phyloP scores from a whole-genome alignment of 2,329 filamentous ascomycete species.

The Nigrograna mackinnonii region DNA sequence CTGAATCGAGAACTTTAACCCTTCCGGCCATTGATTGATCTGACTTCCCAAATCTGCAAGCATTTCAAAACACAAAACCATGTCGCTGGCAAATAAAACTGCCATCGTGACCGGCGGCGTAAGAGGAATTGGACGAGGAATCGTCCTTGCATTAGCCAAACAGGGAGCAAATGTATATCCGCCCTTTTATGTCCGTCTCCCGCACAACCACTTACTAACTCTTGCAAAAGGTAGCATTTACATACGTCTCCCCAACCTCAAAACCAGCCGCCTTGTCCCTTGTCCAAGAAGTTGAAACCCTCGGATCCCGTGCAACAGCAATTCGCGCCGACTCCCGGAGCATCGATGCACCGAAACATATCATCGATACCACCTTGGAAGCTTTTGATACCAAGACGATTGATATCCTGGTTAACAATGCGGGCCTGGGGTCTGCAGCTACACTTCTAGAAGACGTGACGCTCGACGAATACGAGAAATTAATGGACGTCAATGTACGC shows the following conservation, averaged over 20 bases:
- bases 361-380: neutral
- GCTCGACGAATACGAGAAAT: constrained; percentile 32
- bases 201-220: no score
- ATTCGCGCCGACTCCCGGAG: neutral
- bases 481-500: constrained; percentile 48
- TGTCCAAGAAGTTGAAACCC: neutral
- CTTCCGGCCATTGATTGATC: no score
- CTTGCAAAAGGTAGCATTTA: neutral
- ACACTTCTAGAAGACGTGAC: constrained; percentile 40
- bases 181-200: no score
- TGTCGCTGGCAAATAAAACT: no score
- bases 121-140: no score
- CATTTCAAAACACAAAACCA: no score
- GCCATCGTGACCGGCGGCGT: no score
- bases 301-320: neutral
- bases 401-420: constrained; percentile 47
- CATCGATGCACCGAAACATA: neutral
- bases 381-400: constrained; percentile 21
- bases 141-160: no score
- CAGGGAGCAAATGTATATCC: no score
- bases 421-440: constrained; percentile 37
- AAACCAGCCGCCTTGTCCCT: neutral
- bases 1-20: no score
- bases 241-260: neutral
- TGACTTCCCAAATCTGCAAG: no score